Percentiles rank a stretch among this genome's conserved stretches.
Conservation (phyloP, 2,329 filamentous ascomycete species). For the Alternaria postmessia region DNA sequence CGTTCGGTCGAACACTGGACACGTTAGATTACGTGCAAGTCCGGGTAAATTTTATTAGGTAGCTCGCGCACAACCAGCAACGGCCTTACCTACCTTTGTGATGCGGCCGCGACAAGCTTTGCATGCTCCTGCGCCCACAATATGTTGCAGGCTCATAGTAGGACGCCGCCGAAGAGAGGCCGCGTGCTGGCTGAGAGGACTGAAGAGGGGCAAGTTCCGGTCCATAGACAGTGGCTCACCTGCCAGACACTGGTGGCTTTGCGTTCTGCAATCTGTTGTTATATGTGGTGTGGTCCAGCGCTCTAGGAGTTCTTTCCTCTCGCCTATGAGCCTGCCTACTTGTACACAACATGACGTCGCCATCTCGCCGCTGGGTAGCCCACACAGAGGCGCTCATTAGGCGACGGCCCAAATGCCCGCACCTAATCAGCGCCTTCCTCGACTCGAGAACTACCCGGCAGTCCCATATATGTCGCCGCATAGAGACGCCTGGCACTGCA, state of each 20-base stretch:
- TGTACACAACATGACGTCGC: constrained; percentile 8
- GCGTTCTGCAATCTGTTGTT: neutral
- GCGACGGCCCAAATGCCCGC: neutral
- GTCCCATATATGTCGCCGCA: neutral
- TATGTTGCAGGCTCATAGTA: neutral
- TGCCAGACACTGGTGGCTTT: neutral
- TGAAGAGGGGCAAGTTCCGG: neutral
- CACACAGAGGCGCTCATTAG: neutral
- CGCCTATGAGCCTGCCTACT: neutral
- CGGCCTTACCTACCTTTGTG: neutral
- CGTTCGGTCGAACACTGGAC: constrained; percentile 6
- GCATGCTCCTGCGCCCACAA: neutral
- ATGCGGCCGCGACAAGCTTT: constrained; percentile 13
- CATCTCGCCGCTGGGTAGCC: neutral
- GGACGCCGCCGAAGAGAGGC: constrained; percentile 3
- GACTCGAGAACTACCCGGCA: neutral
- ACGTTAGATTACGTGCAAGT: neutral
- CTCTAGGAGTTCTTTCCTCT: neutral
- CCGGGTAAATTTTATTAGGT: neutral
- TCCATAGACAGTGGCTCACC: neutral
- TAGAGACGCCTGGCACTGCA: neutral
- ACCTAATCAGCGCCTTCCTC: neutral
- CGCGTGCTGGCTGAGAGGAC: neutral
- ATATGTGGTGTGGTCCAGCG: constrained; percentile 1
- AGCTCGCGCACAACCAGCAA: neutral